Evolutionary conservation across 2,329 filamentous ascomycete species (phyloP).

Genomic region (Cladosporium cucumerinum): DNA sequence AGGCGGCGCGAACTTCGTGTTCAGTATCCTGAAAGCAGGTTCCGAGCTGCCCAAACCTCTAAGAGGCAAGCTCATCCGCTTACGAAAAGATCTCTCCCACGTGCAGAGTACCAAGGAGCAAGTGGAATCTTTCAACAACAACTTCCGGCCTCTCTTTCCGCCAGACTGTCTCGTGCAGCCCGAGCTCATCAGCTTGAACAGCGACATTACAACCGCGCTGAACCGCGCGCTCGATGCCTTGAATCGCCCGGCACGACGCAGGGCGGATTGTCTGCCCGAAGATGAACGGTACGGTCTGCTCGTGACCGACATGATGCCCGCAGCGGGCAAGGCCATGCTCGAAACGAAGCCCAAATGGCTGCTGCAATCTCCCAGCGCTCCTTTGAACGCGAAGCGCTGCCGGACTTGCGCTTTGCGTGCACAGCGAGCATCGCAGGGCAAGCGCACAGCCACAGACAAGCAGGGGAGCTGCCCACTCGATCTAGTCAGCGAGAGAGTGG

Average conservation of each 20-base stretch:
- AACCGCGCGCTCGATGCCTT: slow-evolving; percentile 25
- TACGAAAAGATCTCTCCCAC: slow-evolving; percentile 34
- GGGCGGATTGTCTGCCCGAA: slow-evolving; percentile 27
- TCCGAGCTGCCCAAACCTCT: slow-evolving; percentile 18
- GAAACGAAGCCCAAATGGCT: slow-evolving; percentile 52
- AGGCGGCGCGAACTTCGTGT: slow-evolving; percentile 39
- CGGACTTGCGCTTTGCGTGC: slow-evolving; percentile 47
- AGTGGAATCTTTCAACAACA: slow-evolving; percentile 24
- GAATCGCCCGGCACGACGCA: slow-evolving; percentile 26
- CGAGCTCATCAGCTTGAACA: slow-evolving; percentile 27
- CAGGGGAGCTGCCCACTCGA: slow-evolving; percentile 40
- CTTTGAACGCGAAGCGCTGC: slow-evolving; percentile 39
- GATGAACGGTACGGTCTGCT: slow-evolving; percentile 32
- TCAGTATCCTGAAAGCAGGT: slow-evolving; percentile 22
- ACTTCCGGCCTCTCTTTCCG: slow-evolving; percentile 32
- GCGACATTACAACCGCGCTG: slow-evolving; percentile 21
- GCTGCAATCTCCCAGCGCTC: slow-evolving; percentile 45
- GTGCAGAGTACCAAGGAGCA: slow-evolving; percentile 29
- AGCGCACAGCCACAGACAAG: slow-evolving; percentile 31
- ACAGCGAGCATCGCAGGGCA: slow-evolving; percentile 27
- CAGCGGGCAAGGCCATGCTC: slow-evolving; percentile 26
- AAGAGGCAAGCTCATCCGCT: slow-evolving; percentile 29
- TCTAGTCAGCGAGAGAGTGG: slow-evolving; percentile 33
- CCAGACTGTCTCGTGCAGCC: slow-evolving; percentile 31
- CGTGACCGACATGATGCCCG: slow-evolving; percentile 36